Conservation (phyloP, 192 early-diverging fungal species). For the Gigaspora rosea region DNA sequence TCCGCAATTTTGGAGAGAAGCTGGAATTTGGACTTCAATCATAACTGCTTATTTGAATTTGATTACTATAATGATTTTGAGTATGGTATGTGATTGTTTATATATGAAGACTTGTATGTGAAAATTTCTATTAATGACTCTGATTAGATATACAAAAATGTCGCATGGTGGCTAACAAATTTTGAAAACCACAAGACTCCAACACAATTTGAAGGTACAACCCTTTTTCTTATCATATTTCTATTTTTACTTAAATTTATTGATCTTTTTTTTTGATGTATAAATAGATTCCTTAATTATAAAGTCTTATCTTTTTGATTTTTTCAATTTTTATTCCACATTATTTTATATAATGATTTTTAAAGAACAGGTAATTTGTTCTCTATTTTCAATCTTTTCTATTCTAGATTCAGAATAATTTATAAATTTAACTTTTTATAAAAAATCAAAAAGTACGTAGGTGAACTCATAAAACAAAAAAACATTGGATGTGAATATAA, state of each 20-base stretch:
- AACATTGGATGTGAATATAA: not conserved
- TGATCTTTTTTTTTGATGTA: too few species aligned
- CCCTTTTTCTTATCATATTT: not conserved
- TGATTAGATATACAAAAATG: conserved; percentile 8
- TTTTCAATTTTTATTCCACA: conserved; percentile 62
- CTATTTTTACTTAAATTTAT: not conserved
- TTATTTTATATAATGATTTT: conserved; percentile 62
- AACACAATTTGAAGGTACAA: conserved; percentile 48
- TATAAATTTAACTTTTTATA: too few species aligned
- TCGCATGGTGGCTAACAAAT: conserved; percentile 44
- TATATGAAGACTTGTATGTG: not conserved
- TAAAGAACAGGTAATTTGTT: conserved; percentile 31
- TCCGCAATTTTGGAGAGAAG: conserved; percentile 20
- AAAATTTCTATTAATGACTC: not conserved
- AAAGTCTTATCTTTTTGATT: conserved; percentile 60
- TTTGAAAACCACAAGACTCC: conserved; percentile 53
- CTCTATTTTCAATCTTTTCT: too few species aligned
- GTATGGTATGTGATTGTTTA: conserved; percentile 42
- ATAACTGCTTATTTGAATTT: conserved; percentile 51
- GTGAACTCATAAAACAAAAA: too few species aligned
- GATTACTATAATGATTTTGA: conserved; percentile 57
- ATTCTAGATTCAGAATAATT: too few species aligned
- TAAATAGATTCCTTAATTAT: conserved; percentile 48
- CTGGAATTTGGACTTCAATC: conserved; percentile 33
- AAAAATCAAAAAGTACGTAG: too few species aligned